Evolutionary conservation across 2,329 filamentous ascomycete species (phyloP).

Genomic region (Pyrenophora seminiperda): DNA sequence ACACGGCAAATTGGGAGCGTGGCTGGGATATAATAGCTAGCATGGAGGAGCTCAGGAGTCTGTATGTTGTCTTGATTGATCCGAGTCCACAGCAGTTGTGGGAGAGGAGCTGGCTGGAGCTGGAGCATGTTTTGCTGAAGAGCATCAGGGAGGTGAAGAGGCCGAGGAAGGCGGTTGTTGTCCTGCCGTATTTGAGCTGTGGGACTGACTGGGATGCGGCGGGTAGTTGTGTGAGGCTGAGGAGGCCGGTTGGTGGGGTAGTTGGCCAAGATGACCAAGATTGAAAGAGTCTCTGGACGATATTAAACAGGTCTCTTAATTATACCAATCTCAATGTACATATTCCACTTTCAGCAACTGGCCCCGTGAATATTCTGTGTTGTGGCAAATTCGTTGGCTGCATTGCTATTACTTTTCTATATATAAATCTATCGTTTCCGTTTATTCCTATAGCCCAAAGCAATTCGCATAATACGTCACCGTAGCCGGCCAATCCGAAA

Average conservation of each 20-base stretch:
- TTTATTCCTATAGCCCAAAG: conserved; percentile 52
- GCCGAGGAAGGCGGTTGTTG: conserved; percentile 28
- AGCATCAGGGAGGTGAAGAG: conserved; percentile 28
- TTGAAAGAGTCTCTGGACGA: neutral
- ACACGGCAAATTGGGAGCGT: conserved; percentile 42
- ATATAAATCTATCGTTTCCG: neutral
- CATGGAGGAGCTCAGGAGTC: conserved; percentile 34
- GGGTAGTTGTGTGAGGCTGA: conserved; percentile 23
- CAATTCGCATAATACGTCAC: conserved; percentile 75
- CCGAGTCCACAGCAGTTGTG: conserved; percentile 36
- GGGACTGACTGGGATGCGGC: conserved; percentile 35
- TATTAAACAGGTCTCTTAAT: too few species aligned
- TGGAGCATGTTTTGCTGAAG: conserved; percentile 34
- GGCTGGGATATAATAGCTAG: conserved; percentile 35
- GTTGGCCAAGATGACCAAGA: neutral
- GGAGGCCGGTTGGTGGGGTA: conserved; percentile 18
- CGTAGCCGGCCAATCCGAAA: conserved; percentile 72
- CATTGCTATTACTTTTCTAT: neutral
- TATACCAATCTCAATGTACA: neutral
- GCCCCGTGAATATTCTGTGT: neutral
- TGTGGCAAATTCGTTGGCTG: neutral
- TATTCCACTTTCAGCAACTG: neutral
- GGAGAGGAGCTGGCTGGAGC: conserved; percentile 38
- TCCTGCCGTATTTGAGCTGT: conserved; percentile 41
- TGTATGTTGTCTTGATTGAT: conserved; percentile 38